A percentile compares a stretch with the other conserved stretches of the same genome.
phyloP scores from a whole-genome alignment of 169 alveolate genomes.

The Condylostoma magnum region DNA sequence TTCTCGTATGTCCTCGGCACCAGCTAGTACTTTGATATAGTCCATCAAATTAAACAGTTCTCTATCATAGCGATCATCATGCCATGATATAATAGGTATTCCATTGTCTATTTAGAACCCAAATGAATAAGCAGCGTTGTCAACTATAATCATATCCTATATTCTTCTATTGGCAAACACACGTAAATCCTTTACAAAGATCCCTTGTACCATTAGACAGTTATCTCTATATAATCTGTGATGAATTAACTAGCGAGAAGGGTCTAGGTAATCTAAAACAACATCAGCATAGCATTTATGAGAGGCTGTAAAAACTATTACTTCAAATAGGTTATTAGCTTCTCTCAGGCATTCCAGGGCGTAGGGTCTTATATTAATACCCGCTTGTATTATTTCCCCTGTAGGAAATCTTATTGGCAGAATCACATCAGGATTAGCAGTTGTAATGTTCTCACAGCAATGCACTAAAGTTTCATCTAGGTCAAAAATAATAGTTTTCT shows the following conservation, averaged over 20 bases:
- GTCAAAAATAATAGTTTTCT: constrained; percentile 69
- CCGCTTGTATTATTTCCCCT: constrained; percentile 69
- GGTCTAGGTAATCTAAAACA: constrained; percentile 78
- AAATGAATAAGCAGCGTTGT: constrained; percentile 83
- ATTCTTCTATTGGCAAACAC: constrained; percentile 71
- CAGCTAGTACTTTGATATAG: constrained; percentile 49
- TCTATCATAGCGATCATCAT: constrained; percentile 75
- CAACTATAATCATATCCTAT: constrained; percentile 72
- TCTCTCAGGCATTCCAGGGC: constrained; percentile 60
- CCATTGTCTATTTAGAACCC: constrained; percentile 82
- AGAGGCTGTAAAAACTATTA: constrained; percentile 82
- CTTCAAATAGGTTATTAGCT: constrained; percentile 68
- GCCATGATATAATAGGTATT: constrained; percentile 80
- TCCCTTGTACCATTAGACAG: constrained; percentile 59
- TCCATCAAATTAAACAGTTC: constrained; percentile 63
- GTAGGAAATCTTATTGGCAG: constrained; percentile 53
- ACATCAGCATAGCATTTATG: constrained; percentile 78
- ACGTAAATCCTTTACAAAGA: constrained; percentile 78
- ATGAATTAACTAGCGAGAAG: constrained; percentile 52
- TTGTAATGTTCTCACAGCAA: constrained; percentile 46
- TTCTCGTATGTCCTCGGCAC: constrained; percentile 71
- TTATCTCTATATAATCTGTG: constrained; percentile 73
- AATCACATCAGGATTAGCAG: constrained; percentile 31
- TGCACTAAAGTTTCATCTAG: constrained; percentile 85
- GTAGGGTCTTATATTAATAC: constrained; percentile 73